A percentile compares a stretch with the other conserved stretches of the same genome.
Evolutionary conservation across 2,329 filamentous ascomycete genomes (phyloP).

Genomic region (Beauveria bassiana): DNA sequence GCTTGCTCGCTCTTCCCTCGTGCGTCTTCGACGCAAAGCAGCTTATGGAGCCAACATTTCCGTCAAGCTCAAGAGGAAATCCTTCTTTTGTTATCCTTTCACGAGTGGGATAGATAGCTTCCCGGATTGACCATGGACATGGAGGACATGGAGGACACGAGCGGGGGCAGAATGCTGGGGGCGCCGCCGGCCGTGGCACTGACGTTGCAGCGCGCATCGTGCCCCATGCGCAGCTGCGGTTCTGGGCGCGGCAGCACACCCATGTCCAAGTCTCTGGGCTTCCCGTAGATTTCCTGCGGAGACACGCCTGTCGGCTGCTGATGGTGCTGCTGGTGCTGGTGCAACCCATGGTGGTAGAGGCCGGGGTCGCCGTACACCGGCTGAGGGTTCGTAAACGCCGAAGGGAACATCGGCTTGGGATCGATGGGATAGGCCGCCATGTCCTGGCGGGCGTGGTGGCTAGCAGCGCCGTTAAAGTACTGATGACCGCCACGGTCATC

Average conservation of each 20-base stretch:
- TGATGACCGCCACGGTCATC: neutral
- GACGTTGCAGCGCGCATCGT: neutral
- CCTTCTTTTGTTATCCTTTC: neutral
- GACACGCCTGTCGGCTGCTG: neutral
- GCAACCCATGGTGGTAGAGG: neutral
- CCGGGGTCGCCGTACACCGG: neutral
- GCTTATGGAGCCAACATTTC: neutral
- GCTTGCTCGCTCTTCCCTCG: neutral
- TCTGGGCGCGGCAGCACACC: neutral
- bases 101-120: neutral
- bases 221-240: neutral
- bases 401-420: neutral
- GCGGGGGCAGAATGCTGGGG: neutral
- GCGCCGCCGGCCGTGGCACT: neutral
- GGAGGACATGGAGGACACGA: neutral
- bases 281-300: neutral
- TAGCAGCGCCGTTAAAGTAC: neutral
- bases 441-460: neutral
- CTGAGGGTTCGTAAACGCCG: neutral
- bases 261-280: neutral
- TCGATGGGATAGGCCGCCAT: neutral
- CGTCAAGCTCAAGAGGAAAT: neutral
- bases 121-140: neutral
- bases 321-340: neutral
- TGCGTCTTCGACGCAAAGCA: neutral